These are phyloP conservation scores for Orychophragmus violaceus DNA, from an alignment of 345 rosid species.

Conservation along the genomic window DNA sequence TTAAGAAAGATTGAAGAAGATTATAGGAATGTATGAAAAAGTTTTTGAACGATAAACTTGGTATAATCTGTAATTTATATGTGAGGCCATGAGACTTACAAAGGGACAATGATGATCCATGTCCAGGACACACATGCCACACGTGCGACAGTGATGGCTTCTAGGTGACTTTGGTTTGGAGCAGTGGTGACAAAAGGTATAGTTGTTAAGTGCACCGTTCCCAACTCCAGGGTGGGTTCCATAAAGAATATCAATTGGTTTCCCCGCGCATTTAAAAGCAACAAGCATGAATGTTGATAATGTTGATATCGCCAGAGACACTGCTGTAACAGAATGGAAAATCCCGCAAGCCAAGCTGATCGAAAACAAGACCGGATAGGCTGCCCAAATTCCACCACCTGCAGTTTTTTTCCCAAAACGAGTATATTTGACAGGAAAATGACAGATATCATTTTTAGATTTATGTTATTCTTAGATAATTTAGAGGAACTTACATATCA, in stretches of 20 bases:
- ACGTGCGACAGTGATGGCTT: slow-evolving; percentile 88
- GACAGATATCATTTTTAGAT: background rate
- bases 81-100: slow-evolving; percentile 45
- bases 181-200: slow-evolving; percentile 69
- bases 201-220: slow-evolving; percentile 63
- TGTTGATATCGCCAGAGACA: slow-evolving; percentile 45
- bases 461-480: background rate
- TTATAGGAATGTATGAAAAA: background rate
- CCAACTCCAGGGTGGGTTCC: slow-evolving; percentile 87
- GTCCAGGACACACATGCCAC: slow-evolving; percentile 80
- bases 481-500: slow-evolving; percentile 53
- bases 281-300: slow-evolving; percentile 56
- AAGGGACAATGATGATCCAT: slow-evolving; percentile 99
- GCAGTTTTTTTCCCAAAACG: slow-evolving; percentile 28
- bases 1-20: background rate
- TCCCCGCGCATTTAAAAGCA: slow-evolving; percentile 69
- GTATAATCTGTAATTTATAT: background rate
- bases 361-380: slow-evolving; percentile 65
- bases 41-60: background rate
- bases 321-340: slow-evolving; percentile 42
- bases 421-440: background rate
- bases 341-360: slow-evolving; percentile 49
- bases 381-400: slow-evolving; percentile 95
- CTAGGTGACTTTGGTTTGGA: slow-evolving; percentile 81
- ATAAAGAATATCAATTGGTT: slow-evolving; percentile 51